Evolutionary conservation across 495 filamentous ascomycete genomes (phyloP).

Genomic region (Parathielavia hyrcaniae): DNA sequence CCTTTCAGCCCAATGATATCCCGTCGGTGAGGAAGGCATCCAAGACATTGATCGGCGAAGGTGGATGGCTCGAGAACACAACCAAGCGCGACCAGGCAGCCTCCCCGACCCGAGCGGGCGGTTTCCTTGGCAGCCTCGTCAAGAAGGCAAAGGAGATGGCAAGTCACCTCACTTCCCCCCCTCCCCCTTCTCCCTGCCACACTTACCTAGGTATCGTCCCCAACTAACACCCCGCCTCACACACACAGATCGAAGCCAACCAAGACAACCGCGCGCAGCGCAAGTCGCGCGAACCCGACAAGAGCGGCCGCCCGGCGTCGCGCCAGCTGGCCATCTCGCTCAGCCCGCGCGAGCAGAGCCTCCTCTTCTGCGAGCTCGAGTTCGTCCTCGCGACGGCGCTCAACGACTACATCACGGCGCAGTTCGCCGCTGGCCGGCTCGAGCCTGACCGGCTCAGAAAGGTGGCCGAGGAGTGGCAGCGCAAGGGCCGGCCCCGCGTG

Average conservation of each 20-base stretch:
- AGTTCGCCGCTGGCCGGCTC: conserved; percentile 38
- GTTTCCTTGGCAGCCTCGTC: conserved; percentile 36
- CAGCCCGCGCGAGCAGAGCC: conserved; percentile 40
- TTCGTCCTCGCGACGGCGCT: conserved; percentile 33
- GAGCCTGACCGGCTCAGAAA: conserved; percentile 31
- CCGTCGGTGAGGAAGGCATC: conserved; percentile 17
- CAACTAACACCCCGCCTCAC: conserved; percentile 5
- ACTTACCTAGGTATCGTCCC: no score
- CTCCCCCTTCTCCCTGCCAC: not conserved
- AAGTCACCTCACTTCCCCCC: conserved; percentile 11
- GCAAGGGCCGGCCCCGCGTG: conserved; percentile 40
- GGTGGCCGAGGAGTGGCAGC: conserved; percentile 36
- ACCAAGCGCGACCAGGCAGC: conserved; percentile 23
- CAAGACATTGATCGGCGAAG: conserved; percentile 42
- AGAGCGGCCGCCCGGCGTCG: conserved; percentile 14
- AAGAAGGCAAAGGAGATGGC: conserved; percentile 43
- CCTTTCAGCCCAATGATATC: conserved; percentile 9
- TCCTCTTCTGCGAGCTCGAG: conserved; percentile 45
- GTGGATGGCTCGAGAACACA: conserved; percentile 46
- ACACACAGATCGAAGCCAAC: conserved; percentile 25
- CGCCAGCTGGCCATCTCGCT: conserved; percentile 35
- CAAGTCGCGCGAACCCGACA: conserved; percentile 24
- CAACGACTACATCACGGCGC: conserved; percentile 35
- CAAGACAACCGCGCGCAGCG: conserved; percentile 28
- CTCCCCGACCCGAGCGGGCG: conserved; percentile 21